phyloP scores from a whole-genome alignment of 108 stramenopile genomes.

The Aureococcus anophagefferens region DNA sequence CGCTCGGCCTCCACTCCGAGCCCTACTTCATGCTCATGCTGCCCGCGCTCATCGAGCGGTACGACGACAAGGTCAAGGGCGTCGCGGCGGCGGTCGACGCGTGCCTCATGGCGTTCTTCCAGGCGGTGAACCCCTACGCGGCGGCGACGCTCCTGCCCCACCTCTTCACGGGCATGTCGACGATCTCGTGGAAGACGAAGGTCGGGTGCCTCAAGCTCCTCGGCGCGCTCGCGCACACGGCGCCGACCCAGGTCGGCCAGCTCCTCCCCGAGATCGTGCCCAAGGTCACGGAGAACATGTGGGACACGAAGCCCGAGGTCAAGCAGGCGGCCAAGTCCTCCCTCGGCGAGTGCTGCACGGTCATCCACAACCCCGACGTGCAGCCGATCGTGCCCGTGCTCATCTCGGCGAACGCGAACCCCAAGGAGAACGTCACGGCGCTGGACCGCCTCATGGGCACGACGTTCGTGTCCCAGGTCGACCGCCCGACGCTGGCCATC shows the following conservation, averaged over 20 bases:
- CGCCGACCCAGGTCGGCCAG: conserved; percentile 49
- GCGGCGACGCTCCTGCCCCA: not conserved
- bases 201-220: conserved; percentile 60
- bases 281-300: conserved; percentile 63
- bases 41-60: conserved; percentile 61
- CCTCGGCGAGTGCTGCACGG: conserved; percentile 64
- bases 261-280: conserved; percentile 78
- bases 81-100: conserved; percentile 20
- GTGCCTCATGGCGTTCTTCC: not conserved
- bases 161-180: not conserved
- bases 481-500: conserved; percentile 83
- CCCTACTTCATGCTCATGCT: conserved; percentile 64
- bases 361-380: conserved; percentile 73
- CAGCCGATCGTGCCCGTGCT: conserved; percentile 71
- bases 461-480: conserved; percentile 88
- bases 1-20: conserved; percentile 51
- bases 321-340: conserved; percentile 66
- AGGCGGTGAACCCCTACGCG: not conserved
- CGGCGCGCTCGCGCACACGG: conserved; percentile 25
- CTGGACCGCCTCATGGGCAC: conserved; percentile 82
- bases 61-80: conserved; percentile 62
- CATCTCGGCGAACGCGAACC: conserved; percentile 77
- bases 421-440: conserved; percentile 75
- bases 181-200: not conserved
- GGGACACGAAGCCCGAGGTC: conserved; percentile 87